A percentile compares a stretch with the other conserved stretches of the same genome.
Conservation (phyloP, 148 eudicot genomes). For the Chenopodium berlandieri region DNA sequence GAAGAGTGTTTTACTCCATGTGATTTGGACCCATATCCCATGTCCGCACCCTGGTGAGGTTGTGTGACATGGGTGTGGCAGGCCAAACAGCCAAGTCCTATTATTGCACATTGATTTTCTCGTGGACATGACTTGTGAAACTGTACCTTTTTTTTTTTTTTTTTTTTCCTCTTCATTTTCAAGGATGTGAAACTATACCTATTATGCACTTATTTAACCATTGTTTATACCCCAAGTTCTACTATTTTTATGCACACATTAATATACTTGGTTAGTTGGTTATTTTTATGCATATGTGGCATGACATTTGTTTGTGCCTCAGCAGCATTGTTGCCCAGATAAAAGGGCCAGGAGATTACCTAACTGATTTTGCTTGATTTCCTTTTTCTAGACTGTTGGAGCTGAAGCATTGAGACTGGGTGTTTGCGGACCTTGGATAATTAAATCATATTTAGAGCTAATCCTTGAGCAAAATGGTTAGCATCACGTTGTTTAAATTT, state of each 20-base stretch:
- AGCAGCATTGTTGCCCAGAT: neutral
- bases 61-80: too few relatives aligned
- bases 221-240: neutral
- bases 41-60: too few relatives aligned
- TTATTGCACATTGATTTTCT: too few relatives aligned
- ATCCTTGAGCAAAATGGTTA: conserved; percentile 86
- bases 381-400: conserved; percentile 67
- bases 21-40: too few relatives aligned
- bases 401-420: conserved; percentile 76
- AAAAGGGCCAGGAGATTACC: neutral
- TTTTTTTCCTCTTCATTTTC: too few relatives aligned
- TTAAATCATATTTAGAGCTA: conserved; percentile 95
- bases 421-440: conserved; percentile 87
- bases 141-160: too few relatives aligned
- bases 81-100: too few relatives aligned
- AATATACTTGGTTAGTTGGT: neutral
- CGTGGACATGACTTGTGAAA: too few relatives aligned
- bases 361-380: conserved; percentile 15
- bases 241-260: neutral
- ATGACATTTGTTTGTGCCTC: neutral
- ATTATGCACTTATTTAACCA: neutral
- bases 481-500: conserved; percentile 15
- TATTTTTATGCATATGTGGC: neutral
- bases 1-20: too few relatives aligned
- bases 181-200: too few relatives aligned